A percentile compares a stretch with the other conserved stretches of the same genome.
These are phyloP conservation scores for Linnemannia exigua DNA, from an alignment of 192 early-diverging fungal genomes.

Conservation along the genomic window DNA sequence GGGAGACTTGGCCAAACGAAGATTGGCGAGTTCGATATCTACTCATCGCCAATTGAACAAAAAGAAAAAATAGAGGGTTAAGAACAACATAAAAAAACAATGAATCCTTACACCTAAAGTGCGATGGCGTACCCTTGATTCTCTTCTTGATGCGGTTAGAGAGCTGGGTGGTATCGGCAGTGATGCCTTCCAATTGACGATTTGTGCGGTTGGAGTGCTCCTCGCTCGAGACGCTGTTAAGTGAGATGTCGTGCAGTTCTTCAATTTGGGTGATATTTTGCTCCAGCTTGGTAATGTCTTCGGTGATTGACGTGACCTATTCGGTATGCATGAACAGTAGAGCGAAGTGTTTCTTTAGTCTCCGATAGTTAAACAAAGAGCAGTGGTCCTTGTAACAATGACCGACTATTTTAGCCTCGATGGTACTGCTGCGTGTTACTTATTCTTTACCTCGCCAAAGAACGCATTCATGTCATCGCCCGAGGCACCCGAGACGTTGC, in stretches of 20 bases:
- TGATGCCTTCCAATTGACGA: slow-evolving; percentile 55
- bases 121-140: slow-evolving; percentile 56
- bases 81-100: not conserved
- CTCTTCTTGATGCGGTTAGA: slow-evolving; percentile 61
- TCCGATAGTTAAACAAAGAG: too few relatives aligned
- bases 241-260: slow-evolving; percentile 53
- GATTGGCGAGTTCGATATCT: slow-evolving; percentile 47
- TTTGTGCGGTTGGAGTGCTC: slow-evolving; percentile 29
- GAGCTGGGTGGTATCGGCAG: slow-evolving; percentile 48
- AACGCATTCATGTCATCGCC: slow-evolving; percentile 35
- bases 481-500: slow-evolving; percentile 17
- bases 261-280: slow-evolving; percentile 55
- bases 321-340: not conserved
- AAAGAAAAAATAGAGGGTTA: not conserved
- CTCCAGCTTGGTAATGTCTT: slow-evolving; percentile 40
- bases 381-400: too few relatives aligned
- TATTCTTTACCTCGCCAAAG: slow-evolving; percentile 35
- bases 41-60: not conserved
- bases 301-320: slow-evolving; percentile 46
- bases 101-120: not conserved
- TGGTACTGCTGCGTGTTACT: not conserved
- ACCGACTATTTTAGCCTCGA: too few relatives aligned
- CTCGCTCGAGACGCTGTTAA: slow-evolving; percentile 51
- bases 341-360: too few relatives aligned
- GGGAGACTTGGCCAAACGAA: slow-evolving; percentile 28